Base-by-base conservation (phyloP, 176 grass and related monocot species). In the Thalia dealbata region DNA sequence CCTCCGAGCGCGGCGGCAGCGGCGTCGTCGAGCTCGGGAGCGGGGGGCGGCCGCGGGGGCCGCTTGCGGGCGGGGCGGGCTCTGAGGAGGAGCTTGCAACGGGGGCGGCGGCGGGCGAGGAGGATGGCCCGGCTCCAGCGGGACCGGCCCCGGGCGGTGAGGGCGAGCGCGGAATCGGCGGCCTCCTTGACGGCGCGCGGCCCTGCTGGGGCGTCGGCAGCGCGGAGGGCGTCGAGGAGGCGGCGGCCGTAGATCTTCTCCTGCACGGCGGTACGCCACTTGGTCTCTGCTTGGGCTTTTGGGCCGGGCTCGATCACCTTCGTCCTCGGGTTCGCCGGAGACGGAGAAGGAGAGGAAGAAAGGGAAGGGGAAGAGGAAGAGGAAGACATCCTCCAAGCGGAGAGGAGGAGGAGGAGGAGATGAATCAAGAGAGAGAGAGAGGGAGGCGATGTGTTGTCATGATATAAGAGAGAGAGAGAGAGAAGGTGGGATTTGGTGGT, bases 101-200 rank as follows among this genome's bases (percentile, higher is more conserved):
- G 75, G 26, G 83, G 84, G 6, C 87, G 83, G 60, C 80, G 69
- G 50, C 92, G 67, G 74, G 72, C 29, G 10, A 99, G 82, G 56
- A 99, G 81, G 76, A 99, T 91, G 62, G 95, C 90, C 10, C 95
- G 90, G 85, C 95, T 99, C 95, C 95, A 99, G 29, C 90, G 85
- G 13, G 95, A 88, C 79, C 88, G 95, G 0, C 90, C 95, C 7
- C 83, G 74, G 58, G 95, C 95, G 0, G 90, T 99, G 27, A 93
- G 83, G 30, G 90, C 95, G 11, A 99, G 95, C 46, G 87, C 95
- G 14, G 95, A 99, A 64, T 99, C 87, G 0, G 90, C 95, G 23
- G 83, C 90, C 2, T 75, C 83, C 85, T 93, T 99, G n/a, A 99
- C 83, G 42, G 83, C 83, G 10, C 90, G 81, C 0, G 90, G 70